Percentiles rank a stretch among this genome's conserved stretches.
Conservation (phyloP, 768 basidiomycete genomes). For the Mycena rosella region DNA sequence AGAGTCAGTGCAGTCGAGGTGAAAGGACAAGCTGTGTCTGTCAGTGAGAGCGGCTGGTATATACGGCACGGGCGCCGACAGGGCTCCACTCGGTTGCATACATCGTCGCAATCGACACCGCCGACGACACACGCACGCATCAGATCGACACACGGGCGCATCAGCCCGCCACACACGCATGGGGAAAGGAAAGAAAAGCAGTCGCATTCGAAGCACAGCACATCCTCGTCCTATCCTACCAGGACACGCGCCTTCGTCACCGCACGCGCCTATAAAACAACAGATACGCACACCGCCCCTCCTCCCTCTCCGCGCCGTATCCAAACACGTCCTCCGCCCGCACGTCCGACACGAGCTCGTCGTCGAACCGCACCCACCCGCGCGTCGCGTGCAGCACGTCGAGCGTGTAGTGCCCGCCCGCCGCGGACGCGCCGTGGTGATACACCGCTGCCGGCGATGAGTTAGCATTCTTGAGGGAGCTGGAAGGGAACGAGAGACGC, state of each 20-base stretch:
- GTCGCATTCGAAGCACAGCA: not conserved
- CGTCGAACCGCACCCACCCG: slow-evolving; percentile 94
- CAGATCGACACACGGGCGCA: too few species aligned
- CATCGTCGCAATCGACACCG: too few species aligned
- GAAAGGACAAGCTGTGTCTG: not conserved
- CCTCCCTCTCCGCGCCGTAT: slow-evolving; percentile 61
- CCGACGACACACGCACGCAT: too few species aligned
- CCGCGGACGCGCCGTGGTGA: slow-evolving; percentile 92
- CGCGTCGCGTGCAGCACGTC: slow-evolving; percentile 85
- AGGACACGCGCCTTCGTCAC: slow-evolving; percentile 5
- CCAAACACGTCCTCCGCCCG: slow-evolving; percentile 78
- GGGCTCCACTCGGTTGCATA: too few species aligned
- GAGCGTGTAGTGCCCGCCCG: slow-evolving; percentile 96
- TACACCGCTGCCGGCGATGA: slow-evolving; percentile 73
- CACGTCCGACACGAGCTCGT: slow-evolving; percentile 87
- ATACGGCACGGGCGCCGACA: too few species aligned
- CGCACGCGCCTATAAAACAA: slow-evolving; percentile 83
- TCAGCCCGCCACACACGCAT: too few species aligned
- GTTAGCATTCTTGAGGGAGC: not conserved
- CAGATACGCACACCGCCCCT: slow-evolving; percentile 82
- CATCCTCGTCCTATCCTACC: too few species aligned
- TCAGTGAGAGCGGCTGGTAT: too few species aligned
- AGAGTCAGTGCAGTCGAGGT: not conserved
- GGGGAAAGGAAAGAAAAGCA: not conserved
- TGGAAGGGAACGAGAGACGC: slow-evolving; percentile 37